phyloP scores from a whole-genome alignment of 2,329 filamentous ascomycete genomes.

The Lojkania enalia region DNA sequence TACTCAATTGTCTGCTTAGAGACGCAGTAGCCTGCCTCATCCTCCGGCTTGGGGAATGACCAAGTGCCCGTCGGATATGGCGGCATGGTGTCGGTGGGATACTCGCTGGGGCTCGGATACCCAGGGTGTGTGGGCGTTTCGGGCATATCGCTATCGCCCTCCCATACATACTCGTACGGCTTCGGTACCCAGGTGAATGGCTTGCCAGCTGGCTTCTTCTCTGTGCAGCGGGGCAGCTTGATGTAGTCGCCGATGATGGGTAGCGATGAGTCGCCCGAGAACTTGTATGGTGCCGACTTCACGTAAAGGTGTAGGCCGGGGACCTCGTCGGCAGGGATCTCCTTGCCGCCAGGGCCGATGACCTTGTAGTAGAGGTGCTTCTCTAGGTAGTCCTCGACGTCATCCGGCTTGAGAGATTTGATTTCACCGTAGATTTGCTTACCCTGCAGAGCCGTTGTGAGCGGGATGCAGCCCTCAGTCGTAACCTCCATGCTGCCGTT shows the following conservation, averaged over 20 bases:
- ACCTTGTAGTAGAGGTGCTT: constrained; percentile 42
- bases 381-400: constrained; percentile 40
- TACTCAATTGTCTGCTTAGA: constrained; percentile 39
- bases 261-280: constrained; percentile 28
- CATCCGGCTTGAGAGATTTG: constrained; percentile 34
- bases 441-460: constrained; percentile 41
- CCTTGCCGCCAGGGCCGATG: constrained; percentile 32
- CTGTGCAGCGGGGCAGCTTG: constrained; percentile 29
- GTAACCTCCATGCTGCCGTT: constrained; percentile 32
- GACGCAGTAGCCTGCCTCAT: constrained; percentile 37
- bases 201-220: constrained; percentile 34
- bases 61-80: constrained; percentile 15
- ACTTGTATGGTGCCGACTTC: constrained; percentile 33
- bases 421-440: constrained; percentile 36
- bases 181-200: constrained; percentile 32
- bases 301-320: constrained; percentile 41
- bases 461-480: constrained; percentile 36
- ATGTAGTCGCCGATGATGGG: constrained; percentile 34
- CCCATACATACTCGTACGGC: constrained; percentile 20
- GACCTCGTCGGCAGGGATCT: constrained; percentile 31
- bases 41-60: constrained; percentile 17
- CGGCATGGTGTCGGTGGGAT: constrained; percentile 10
- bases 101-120: neutral
- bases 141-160: too few relatives aligned
- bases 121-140: constrained; percentile 4